These are phyloP conservation scores for Colletotrichum liaoningense DNA, from an alignment of 2,329 filamentous ascomycete genomes.

Conservation along the genomic window DNA sequence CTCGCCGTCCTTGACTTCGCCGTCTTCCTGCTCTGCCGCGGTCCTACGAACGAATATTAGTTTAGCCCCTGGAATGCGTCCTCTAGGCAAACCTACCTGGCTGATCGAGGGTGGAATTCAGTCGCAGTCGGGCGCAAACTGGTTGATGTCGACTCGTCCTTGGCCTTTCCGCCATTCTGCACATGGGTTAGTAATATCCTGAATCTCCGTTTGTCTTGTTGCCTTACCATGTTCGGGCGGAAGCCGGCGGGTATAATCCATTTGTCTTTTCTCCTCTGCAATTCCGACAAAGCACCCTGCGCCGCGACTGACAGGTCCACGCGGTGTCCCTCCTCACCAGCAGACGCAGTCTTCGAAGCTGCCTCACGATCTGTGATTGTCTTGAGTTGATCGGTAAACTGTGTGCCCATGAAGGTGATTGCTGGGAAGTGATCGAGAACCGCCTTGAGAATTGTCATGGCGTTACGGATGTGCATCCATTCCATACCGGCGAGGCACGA, in stretches of 20 bases:
- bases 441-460: conserved; percentile 87
- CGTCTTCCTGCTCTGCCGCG: conserved; percentile 72
- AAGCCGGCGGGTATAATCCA: conserved; percentile 84
- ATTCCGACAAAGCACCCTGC: conserved; percentile 75
- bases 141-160: conserved; percentile 50
- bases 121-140: conserved; percentile 68
- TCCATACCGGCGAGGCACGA: conserved; percentile 84
- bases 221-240: conserved; percentile 69
- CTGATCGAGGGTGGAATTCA: conserved; percentile 70
- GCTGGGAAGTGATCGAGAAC: conserved; percentile 87
- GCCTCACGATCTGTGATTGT: conserved; percentile 73
- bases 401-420: conserved; percentile 86
- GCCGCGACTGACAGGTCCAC: conserved; percentile 82
- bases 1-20: conserved; percentile 73
- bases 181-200: conserved; percentile 46
- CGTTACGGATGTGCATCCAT: conserved; percentile 98
- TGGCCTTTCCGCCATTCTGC: conserved; percentile 54
- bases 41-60: conserved; percentile 24
- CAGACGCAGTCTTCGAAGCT: conserved; percentile 57
- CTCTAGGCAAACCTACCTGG: conserved; percentile 46
- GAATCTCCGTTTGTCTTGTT: conserved; percentile 33
- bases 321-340: conserved; percentile 68
- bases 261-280: conserved; percentile 73
- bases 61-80: background rate
- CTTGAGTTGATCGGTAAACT: conserved; percentile 72